A percentile compares a stretch with the other conserved stretches of the same genome.
Conservation (phyloP, 768 basidiomycete species). For the Xerocomus potaroensis region DNA sequence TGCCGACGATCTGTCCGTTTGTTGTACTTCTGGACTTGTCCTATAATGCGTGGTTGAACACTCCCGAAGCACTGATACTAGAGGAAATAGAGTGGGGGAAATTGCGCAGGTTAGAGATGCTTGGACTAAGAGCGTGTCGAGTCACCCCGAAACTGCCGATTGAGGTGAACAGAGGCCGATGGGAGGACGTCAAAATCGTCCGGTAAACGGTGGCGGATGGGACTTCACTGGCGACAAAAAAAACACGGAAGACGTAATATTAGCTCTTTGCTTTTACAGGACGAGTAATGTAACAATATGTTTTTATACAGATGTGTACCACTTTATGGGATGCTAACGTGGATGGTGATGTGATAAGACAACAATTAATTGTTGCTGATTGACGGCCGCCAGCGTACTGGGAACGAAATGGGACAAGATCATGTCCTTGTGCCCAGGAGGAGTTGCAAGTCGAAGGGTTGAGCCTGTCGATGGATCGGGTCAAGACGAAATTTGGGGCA, state of each 20-base stretch:
- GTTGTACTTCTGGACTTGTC: conserved; percentile 64
- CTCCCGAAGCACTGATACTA: conserved; percentile 30
- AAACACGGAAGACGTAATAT: neutral
- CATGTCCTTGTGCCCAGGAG: conserved; percentile 49
- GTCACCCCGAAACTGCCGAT: conserved; percentile 39
- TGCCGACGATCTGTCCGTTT: conserved; percentile 59
- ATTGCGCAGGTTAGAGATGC: conserved; percentile 47
- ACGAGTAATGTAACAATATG: conserved; percentile 27
- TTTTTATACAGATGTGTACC: conserved; percentile 12
- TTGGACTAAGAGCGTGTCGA: conserved; percentile 55
- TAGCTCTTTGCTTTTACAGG: conserved; percentile 14
- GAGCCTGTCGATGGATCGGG: conserved; percentile 31
- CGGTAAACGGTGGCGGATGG: conserved; percentile 25
- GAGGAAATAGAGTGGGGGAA: conserved; percentile 56
- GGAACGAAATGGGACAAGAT: conserved; percentile 9
- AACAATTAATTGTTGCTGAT: neutral
- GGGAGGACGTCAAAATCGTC: conserved; percentile 59
- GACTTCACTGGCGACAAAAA: too few relatives aligned
- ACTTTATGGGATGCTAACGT: conserved; percentile 16
- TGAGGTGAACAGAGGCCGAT: conserved; percentile 56
- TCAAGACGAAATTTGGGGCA: neutral
- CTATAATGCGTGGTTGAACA: conserved; percentile 49
- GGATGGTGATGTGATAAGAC: conserved; percentile 6
- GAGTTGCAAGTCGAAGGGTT: conserved; percentile 49
- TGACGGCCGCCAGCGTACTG: neutral